A percentile compares a stretch with the other conserved stretches of the same genome.
Conservation (phyloP, 306 rosid genomes). For the Cyclanthera cordifolia region DNA sequence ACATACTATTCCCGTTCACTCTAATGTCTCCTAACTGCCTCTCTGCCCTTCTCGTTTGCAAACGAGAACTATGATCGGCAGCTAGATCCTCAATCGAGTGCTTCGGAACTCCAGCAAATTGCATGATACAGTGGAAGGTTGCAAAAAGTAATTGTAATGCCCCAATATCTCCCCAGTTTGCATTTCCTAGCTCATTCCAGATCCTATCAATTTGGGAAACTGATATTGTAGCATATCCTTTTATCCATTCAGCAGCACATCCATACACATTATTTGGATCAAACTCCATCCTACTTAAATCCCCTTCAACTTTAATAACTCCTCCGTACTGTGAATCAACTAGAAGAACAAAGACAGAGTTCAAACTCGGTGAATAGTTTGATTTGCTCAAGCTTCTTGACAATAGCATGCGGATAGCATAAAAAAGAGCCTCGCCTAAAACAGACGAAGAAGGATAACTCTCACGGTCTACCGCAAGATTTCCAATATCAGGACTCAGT, state of each 20-base stretch:
- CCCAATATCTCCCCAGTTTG: constrained; percentile 93
- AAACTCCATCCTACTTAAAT: constrained; percentile 65
- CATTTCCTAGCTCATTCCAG: constrained; percentile 96
- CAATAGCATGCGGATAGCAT: constrained; percentile 61
- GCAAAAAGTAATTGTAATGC: constrained; percentile 81
- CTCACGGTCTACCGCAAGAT: constrained; percentile 36
- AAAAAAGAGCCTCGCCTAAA: constrained; percentile 78
- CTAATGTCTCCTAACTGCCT: constrained; percentile 61
- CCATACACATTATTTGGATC: constrained; percentile 71
- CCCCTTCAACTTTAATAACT: constrained; percentile 93
- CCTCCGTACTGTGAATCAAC: constrained; percentile 89
- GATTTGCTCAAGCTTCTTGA: constrained; percentile 79
- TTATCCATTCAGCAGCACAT: constrained; percentile 92
- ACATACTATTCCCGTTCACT: constrained; percentile 63
- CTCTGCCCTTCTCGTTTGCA: constrained; percentile 78
- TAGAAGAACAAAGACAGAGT: constrained; percentile 64
- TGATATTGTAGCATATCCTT: constrained; percentile 58
- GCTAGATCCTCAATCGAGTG: constrained; percentile 90
- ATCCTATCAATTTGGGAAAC: constrained; percentile 83
- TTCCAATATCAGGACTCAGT: constrained; percentile 65
- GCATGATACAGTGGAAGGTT: constrained; percentile 68
- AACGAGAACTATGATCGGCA: constrained; percentile 90
- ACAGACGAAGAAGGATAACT: constrained; percentile 48
- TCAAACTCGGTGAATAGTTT: constrained; percentile 40
- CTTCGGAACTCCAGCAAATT: constrained; percentile 78